phyloP scores from a whole-genome alignment of 129 eudicot species.

The Flaveria linearis region DNA sequence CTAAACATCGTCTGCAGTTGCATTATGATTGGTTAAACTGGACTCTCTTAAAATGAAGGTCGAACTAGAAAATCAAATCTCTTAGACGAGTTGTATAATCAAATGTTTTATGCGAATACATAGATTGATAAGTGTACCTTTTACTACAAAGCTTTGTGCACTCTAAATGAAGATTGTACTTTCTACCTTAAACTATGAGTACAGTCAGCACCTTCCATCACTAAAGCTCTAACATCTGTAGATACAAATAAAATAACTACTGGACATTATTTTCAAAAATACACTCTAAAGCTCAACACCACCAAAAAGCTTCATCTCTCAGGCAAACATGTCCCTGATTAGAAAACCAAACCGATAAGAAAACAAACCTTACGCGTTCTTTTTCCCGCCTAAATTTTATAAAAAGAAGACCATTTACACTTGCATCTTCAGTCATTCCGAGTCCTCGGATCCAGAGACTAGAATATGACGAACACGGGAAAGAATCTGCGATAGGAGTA shows the following conservation, averaged over 20 bases:
- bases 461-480: constrained; percentile 58
- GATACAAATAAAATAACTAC: background rate
- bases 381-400: too few relatives aligned
- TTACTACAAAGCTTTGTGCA: background rate
- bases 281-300: constrained; percentile 5
- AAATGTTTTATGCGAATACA: too few relatives aligned
- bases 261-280: background rate
- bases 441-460: constrained; percentile 41
- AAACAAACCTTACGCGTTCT: background rate
- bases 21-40: too few relatives aligned
- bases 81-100: too few relatives aligned
- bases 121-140: background rate
- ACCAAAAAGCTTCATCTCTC: background rate
- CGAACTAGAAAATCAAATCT: too few relatives aligned
- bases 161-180: background rate
- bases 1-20: too few relatives aligned
- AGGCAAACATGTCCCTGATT: background rate
- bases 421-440: constrained; percentile 42
- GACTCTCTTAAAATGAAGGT: too few relatives aligned
- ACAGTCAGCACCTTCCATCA: background rate
- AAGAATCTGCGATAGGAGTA: constrained; percentile 40
- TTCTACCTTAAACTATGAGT: background rate
- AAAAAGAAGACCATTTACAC: background rate
- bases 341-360: background rate
- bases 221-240: background rate